A percentile compares a stretch with the other conserved stretches of the same genome.
phyloP scores from a whole-genome alignment of 1,284 basidiomycete genomes.

The Trichosporon sp. region DNA sequence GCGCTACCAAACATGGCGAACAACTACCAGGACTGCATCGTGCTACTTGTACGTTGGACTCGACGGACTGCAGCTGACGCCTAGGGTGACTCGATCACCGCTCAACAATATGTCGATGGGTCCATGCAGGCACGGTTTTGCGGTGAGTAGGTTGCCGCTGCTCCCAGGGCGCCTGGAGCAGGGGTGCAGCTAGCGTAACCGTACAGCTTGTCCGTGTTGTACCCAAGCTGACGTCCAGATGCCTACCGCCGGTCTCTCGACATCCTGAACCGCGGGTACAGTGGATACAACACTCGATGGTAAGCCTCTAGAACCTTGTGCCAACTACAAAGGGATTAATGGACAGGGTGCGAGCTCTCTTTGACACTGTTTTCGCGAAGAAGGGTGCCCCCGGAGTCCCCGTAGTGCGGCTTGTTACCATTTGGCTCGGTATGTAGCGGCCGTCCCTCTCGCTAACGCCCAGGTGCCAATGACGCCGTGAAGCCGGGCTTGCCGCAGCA shows the following conservation, averaged over 20 bases:
- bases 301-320: constrained; percentile 6
- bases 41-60: constrained; percentile 24
- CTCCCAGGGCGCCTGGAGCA: not conserved
- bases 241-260: constrained; percentile 36
- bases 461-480: constrained; percentile 27
- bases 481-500: constrained; percentile 10
- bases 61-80: not conserved
- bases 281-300: constrained; percentile 36
- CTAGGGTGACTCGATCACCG: constrained; percentile 30
- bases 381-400: constrained; percentile 23
- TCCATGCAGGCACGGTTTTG: constrained; percentile 21
- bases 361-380: constrained; percentile 34
- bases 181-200: not conserved
- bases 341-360: constrained; percentile 14
- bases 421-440: constrained; percentile 36
- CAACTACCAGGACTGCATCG: constrained; percentile 27
- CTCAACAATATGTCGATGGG: constrained; percentile 21
- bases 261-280: constrained; percentile 37
- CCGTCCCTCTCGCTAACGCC: not conserved
- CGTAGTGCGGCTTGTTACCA: constrained; percentile 33
- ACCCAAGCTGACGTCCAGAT: constrained; percentile 17
- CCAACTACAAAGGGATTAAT: not conserved
- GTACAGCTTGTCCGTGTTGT: too few relatives aligned
- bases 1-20: constrained; percentile 20
- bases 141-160: constrained; percentile 9